Evolutionary conservation across 2,329 filamentous ascomycete genomes (phyloP).

Genomic region (Aquanectria penicillioides): DNA sequence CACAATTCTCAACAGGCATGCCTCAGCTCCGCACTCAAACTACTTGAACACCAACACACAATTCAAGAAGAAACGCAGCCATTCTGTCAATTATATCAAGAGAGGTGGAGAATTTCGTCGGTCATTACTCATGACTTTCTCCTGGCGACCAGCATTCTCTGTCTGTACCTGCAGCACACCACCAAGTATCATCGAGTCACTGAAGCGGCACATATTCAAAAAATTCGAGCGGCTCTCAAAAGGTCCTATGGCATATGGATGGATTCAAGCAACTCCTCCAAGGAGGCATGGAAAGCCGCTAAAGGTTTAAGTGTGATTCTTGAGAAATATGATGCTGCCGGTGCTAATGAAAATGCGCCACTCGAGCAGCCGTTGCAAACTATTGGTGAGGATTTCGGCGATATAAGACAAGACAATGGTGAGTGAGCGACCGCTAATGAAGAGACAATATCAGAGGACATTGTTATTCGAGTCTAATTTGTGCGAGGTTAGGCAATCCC

Average conservation of each 20-base stretch:
- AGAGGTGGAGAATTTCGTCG: slow-evolving; percentile 18
- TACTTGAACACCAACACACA: slow-evolving; percentile 15
- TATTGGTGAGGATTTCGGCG: not conserved
- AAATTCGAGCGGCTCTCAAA: not conserved
- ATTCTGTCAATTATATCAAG: slow-evolving; percentile 15
- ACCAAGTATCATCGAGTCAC: not conserved
- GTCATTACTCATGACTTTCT: slow-evolving; percentile 22
- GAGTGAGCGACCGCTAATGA: not conserved
- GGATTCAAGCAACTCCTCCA: not conserved
- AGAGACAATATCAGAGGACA: not conserved
- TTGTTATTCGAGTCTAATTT: not conserved
- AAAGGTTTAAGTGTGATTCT: slow-evolving; percentile 4
- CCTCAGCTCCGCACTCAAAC: slow-evolving; percentile 10
- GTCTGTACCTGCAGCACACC: slow-evolving; percentile 8
- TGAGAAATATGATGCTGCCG: not conserved
- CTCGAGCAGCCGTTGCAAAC: not conserved
- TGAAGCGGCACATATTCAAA: not conserved
- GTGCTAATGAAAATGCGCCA: not conserved
- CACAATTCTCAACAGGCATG: not conserved
- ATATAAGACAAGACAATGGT: not conserved
- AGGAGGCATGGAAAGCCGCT: slow-evolving; percentile 12
- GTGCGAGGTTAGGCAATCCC: not conserved
- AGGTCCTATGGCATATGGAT: slow-evolving; percentile 13
- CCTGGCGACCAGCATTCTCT: slow-evolving; percentile 20
- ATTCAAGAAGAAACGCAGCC: slow-evolving; percentile 18